Base-by-base conservation (phyloP, 2,329 filamentous ascomycete species). In the Zasmidium angulare region DNA sequence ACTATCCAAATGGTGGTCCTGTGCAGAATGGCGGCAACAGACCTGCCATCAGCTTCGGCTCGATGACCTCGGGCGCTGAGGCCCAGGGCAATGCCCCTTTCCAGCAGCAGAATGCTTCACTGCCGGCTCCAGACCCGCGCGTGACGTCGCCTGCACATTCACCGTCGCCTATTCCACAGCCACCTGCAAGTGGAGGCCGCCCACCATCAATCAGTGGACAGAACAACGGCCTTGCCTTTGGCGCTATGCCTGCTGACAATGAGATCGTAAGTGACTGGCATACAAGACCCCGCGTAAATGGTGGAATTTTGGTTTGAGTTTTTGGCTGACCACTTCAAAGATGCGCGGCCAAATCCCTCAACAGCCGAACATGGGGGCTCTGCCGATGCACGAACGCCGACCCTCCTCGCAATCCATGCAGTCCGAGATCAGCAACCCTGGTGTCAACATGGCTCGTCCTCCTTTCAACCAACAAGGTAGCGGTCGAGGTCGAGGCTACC, bases 151-250 rank as follows among this genome's bases (percentile, higher is more conserved):
- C 95, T 4, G 87, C 90, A 51, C 88, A 89, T 67, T 97, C 93
- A 49, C 95, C 95, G 2, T 93, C 91, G 46, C 95, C 95, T 3
- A 98, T 98, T 68, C 93, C 95, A 29, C 90, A 93, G 76, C 91
- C 92, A 53, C 86, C 89, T 56, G 90, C 88, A 47, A 95, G 92
- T 71, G 91, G 92, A 68, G 91, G 87, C 56, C 81, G 91, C 70
- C 93, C 93, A 68, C 91, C 92, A 48, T 85, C 84, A 64, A 83
- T 91, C 65, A 83, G 88, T 67, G 87, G 87, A 65, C 84, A 84
- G 56, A 88, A 86, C 71, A 87, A 88, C 71, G 87, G 89, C 75
- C 85, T 90, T 54, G 84, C 81, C 68, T 97, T 96, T 80, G 93
- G 93, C 66, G 93, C 89, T 77, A 88, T 93, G 67, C 86, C 84